Evolutionary conservation across 148 eudicot species (phyloP).

Genomic region (Chenopodium quinoa): DNA sequence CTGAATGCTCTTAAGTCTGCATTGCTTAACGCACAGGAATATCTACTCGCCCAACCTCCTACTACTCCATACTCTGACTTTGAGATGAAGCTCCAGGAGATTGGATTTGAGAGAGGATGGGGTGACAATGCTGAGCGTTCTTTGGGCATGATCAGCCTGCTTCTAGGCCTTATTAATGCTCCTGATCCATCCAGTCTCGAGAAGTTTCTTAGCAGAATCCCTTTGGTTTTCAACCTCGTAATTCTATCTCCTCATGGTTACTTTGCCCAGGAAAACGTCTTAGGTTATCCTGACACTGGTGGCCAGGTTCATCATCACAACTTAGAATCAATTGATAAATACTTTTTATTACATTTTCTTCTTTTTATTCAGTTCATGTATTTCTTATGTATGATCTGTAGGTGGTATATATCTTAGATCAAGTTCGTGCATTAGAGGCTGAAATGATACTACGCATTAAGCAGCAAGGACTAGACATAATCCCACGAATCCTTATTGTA

Average conservation of each 20-base stretch:
- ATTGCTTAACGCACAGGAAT: conserved; percentile 76
- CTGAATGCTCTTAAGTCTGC: conserved; percentile 63
- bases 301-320: conserved; percentile 61
- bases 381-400: conserved; percentile 15
- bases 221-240: conserved; percentile 94
- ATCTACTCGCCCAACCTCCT: conserved; percentile 51
- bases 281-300: conserved; percentile 97
- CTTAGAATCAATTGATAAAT: not conserved
- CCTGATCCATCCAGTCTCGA: conserved; percentile 93
- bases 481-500: conserved; percentile 88
- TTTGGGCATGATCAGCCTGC: conserved; percentile 70
- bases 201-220: conserved; percentile 77
- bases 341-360: not conserved
- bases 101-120: conserved; percentile 97
- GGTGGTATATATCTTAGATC: conserved; percentile 97
- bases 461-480: conserved; percentile 93
- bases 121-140: conserved; percentile 81
- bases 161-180: conserved; percentile 87
- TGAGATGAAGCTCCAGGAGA: conserved; percentile 78
- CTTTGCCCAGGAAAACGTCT: conserved; percentile 93
- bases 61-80: conserved; percentile 71
- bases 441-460: conserved; percentile 89
- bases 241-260: conserved; percentile 97
- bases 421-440: conserved; percentile 94
- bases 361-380: not conserved